These are phyloP conservation scores for Tremella mesenterica DNA, from an alignment of 768 basidiomycete species.

Conservation along the genomic window DNA sequence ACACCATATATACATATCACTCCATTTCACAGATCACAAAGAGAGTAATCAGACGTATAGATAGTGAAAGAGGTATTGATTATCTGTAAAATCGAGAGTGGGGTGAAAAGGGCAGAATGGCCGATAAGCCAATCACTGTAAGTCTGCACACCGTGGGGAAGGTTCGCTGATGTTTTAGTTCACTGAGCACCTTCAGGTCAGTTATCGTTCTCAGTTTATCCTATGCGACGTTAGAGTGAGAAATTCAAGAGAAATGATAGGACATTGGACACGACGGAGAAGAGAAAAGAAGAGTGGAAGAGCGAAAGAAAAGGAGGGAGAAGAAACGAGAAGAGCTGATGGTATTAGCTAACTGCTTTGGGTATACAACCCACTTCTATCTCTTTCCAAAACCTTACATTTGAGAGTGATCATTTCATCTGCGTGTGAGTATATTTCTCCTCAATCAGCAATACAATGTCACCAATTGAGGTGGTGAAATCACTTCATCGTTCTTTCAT, in stretches of 20 bases:
- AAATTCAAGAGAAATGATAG: neutral
- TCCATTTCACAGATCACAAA: too few species aligned
- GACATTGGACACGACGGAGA: too few species aligned
- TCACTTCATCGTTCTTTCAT: neutral
- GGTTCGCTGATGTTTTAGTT: conserved; percentile 30
- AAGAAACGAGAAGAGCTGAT: neutral
- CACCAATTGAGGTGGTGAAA: too few species aligned
- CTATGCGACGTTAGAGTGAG: too few species aligned
- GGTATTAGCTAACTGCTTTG: conserved; percentile 80
- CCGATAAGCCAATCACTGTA: conserved; percentile 44
- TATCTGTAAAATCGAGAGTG: too few species aligned
- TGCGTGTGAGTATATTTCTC: conserved; percentile 55
- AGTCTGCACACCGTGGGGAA: conserved; percentile 4
- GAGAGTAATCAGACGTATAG: too few species aligned
- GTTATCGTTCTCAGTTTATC: too few species aligned
- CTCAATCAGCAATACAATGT: too few species aligned
- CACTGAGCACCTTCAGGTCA: conserved; percentile 47
- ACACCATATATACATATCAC: neutral
- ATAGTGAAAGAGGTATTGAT: too few species aligned
- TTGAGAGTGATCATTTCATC: conserved; percentile 97
- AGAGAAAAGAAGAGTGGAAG: too few species aligned
- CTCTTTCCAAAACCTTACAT: conserved; percentile 90
- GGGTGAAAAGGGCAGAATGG: conserved; percentile 23
- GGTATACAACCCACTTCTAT: conserved; percentile 95
- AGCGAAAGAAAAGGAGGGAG: too few species aligned